Percentiles rank a stretch among this genome's conserved stretches.
Evolutionary conservation across 306 rosid genomes (phyloP).

Genomic region (Acacia melanoxylon): DNA sequence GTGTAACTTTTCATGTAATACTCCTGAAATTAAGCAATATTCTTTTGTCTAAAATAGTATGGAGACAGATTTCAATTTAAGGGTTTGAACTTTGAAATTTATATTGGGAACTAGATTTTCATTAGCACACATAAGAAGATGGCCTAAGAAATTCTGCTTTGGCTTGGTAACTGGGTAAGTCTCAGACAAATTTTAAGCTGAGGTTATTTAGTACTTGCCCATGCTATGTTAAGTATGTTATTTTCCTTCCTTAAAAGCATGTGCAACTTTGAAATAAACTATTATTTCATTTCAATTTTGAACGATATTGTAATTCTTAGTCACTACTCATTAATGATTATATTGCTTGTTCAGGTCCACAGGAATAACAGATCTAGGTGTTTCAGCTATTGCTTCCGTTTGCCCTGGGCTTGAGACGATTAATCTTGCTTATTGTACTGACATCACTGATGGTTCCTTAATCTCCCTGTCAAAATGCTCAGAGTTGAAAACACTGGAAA

Average conservation of each 20-base stretch:
- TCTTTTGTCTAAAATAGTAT: background rate
- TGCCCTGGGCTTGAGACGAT: slow-evolving; percentile 79
- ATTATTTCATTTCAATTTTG: background rate
- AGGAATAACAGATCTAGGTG: slow-evolving; percentile 76
- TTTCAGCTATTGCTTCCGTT: slow-evolving; percentile 69
- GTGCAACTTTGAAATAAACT: background rate
- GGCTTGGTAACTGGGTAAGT: background rate
- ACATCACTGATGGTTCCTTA: slow-evolving; percentile 63
- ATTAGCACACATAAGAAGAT: background rate
- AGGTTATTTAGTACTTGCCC: background rate
- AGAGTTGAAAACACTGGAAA: slow-evolving; percentile 69
- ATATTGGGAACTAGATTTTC: background rate
- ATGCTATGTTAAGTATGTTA: background rate
- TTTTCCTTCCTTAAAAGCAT: background rate
- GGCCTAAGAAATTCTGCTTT: background rate
- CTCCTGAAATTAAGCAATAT: background rate
- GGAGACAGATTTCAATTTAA: background rate
- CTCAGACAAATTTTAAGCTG: slow-evolving; percentile 10
- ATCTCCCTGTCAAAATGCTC: slow-evolving; percentile 63
- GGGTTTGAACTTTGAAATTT: background rate
- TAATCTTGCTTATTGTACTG: slow-evolving; percentile 78
- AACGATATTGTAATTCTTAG: background rate
- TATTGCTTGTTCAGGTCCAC: slow-evolving; percentile 63
- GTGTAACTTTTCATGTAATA: background rate
- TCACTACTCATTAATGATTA: background rate